phyloP scores from a whole-genome alignment of 1,284 basidiomycete genomes.

The Ceratobasidium sp. region DNA sequence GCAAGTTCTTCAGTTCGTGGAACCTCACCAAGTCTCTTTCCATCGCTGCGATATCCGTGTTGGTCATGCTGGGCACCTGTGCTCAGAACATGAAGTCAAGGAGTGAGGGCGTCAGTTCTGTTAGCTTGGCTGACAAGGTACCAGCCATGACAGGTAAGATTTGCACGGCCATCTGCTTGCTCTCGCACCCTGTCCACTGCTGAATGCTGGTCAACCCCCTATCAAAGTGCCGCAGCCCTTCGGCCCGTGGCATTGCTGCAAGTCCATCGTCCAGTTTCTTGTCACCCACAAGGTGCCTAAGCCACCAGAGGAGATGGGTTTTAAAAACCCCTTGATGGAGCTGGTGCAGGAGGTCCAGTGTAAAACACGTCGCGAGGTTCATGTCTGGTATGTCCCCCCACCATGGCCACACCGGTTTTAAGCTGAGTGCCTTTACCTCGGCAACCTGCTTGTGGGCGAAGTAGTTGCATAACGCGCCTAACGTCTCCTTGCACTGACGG shows the following conservation, averaged over 20 bases:
- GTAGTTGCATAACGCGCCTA: background rate
- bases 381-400: constrained; percentile 30
- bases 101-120: background rate
- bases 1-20: background rate
- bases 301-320: background rate
- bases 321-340: constrained; percentile 40
- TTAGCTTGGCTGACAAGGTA: background rate
- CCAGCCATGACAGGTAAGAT: background rate
- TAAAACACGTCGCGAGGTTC: constrained; percentile 35
- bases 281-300: background rate
- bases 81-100: constrained; percentile 15
- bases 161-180: constrained; percentile 7
- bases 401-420: constrained; percentile 30
- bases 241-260: constrained; percentile 4
- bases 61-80: constrained; percentile 8
- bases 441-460: background rate
- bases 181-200: constrained; percentile 10
- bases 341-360: constrained; percentile 43
- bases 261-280: background rate
- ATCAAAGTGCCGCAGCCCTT: constrained; percentile 5
- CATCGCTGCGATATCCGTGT: background rate
- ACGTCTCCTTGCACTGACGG: background rate
- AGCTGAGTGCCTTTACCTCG: background rate
- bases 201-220: background rate
- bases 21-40: background rate